Base-by-base conservation (phyloP, 2,329 filamentous ascomycete genomes). In the Botrytis deweyae region DNA sequence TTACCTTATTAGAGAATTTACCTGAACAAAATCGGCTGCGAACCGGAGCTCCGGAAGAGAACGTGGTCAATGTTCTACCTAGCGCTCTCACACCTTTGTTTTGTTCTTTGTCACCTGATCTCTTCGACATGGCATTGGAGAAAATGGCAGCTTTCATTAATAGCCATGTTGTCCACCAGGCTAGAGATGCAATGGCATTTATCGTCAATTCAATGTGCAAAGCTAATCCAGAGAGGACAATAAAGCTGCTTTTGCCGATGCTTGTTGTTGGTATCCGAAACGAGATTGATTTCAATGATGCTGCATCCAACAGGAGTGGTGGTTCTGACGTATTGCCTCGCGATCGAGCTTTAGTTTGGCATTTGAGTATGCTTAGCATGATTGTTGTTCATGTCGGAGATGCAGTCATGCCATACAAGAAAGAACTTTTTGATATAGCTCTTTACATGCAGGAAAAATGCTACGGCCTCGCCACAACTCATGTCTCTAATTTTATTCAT, bases 401-500 rank as follows among this genome's bases (percentile, higher is more conserved):
- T 77, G 93, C 96, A 77, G 93, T 98, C 22, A 87, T 99, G 75
- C 92, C 92, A 75, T 97, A 97, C 86, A 94, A 94, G 83, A 87
- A 93, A 69, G 93, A 98, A 68, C 88, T 99, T 3, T 93, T 97
- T 76, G 92, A 94, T 75, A 95, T 99, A 81, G 94, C 95, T 20
- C 87, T 92, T 72, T 98, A 95, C 83, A 98, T 99, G 95, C 96
- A 99, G 82, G 90, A 96, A 78, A 95, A 94, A 80, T 99, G 96
- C 83, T 92, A 93, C 78, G 96, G 96, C 36, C 91, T 98, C 74
- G 94, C 96, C 0, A 97, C 96, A 1, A 94, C 98, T 64, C 94
- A 99, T 82, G 92, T 98, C 59, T 98, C 95, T 74, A 99, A 99
- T 83, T 98, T 95, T 82, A 95, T 98, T 73, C 96, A 99, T 82